A percentile compares a stretch with the other conserved stretches of the same genome.
These are phyloP conservation scores for Capsella rubella DNA, from an alignment of 441 rosid genomes.

Conservation along the genomic window DNA sequence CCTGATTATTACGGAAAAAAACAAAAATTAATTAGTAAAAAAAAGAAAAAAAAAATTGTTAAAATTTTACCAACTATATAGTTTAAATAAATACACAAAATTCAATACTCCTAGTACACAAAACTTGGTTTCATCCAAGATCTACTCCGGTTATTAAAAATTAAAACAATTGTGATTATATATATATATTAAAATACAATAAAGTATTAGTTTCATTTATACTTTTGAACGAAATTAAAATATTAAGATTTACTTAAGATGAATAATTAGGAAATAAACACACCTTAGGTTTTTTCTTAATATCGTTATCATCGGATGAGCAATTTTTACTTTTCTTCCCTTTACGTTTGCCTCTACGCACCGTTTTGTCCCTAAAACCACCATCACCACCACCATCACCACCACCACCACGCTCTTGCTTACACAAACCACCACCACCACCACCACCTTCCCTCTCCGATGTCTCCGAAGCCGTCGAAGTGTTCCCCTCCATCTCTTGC, in stretches of 20 bases:
- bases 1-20: conserved; percentile 47
- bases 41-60: neutral
- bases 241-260: too few species aligned
- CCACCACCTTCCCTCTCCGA: conserved; percentile 43
- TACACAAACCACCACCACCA: neutral
- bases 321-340: conserved; percentile 57
- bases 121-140: neutral
- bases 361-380: conserved; percentile 39
- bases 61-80: neutral
- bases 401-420: conserved; percentile 39
- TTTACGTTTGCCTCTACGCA: conserved; percentile 45
- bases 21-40: neutral
- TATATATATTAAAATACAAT: neutral
- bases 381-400: conserved; percentile 48
- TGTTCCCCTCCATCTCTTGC: conserved; percentile 50
- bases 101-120: neutral
- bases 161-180: neutral
- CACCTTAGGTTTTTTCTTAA: conserved; percentile 44
- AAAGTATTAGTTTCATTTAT: neutral
- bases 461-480: conserved; percentile 43
- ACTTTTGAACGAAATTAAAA: neutral
- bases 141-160: neutral
- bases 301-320: conserved; percentile 46
- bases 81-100: neutral
- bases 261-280: neutral